Conservation (phyloP, 768 basidiomycete species). For the Pleurotus giganteus region DNA sequence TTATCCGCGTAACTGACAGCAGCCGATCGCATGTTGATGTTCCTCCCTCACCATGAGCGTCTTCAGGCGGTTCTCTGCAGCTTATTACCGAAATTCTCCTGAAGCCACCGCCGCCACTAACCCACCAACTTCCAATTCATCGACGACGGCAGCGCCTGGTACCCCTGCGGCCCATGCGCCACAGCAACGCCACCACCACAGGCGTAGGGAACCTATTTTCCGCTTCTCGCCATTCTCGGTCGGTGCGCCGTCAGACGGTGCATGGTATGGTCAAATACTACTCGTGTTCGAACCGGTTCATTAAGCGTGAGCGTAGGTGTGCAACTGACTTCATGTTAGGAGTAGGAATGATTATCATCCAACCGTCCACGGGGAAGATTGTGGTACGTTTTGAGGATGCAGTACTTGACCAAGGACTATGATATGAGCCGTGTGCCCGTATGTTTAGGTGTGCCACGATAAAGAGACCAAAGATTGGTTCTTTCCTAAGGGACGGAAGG, state of each 20-base stretch:
- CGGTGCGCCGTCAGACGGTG: neutral
- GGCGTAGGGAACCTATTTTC: no score
- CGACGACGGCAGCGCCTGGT: neutral
- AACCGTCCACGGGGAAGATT: conserved; percentile 51
- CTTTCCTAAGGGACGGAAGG: conserved; percentile 64
- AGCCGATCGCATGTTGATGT: no score
- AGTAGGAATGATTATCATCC: conserved; percentile 62
- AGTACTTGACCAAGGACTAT: neutral
- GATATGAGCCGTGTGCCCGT: no score
- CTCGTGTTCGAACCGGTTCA: neutral
- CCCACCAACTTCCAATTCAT: neutral
- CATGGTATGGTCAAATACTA: neutral
- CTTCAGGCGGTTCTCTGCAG: neutral
- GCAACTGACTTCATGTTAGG: conserved; percentile 54
- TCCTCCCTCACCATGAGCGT: neutral
- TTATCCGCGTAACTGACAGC: no score
- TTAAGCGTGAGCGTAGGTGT: conserved; percentile 22
- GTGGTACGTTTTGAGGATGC: conserved; percentile 47
- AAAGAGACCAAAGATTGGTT: conserved; percentile 41
- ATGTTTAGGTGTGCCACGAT: conserved; percentile 1
- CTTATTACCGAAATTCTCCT: neutral
- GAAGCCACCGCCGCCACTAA: neutral
- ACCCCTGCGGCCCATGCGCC: neutral
- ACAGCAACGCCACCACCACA: no score
- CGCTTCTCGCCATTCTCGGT: neutral